phyloP scores from a whole-genome alignment of 2,329 filamentous ascomycete genomes.

The Trichoderma atroviride region DNA sequence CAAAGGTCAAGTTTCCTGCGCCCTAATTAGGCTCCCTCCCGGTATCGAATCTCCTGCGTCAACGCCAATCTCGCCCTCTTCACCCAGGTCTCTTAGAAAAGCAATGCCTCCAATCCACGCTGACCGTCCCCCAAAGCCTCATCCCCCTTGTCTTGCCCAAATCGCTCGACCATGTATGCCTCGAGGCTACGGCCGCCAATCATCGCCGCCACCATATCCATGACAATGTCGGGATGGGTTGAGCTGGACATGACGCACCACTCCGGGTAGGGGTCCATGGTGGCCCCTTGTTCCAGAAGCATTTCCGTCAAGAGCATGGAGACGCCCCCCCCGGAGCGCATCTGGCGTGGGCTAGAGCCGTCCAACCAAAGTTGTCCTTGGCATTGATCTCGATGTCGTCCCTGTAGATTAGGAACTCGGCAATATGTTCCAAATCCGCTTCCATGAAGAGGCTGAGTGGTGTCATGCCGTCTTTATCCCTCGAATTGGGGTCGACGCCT shows the following conservation, averaged over 20 bases:
- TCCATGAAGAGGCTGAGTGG: neutral
- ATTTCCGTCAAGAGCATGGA: neutral
- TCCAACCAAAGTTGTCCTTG: slow-evolving; percentile 7
- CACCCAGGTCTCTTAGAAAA: neutral
- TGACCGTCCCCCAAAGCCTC: neutral
- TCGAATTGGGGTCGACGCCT: slow-evolving; percentile 1
- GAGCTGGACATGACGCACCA: neutral
- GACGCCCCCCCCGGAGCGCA: neutral
- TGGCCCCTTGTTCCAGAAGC: neutral
- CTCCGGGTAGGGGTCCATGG: slow-evolving; percentile 2
- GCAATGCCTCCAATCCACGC: neutral
- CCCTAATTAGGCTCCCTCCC: neutral
- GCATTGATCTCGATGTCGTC: neutral
- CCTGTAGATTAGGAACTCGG: neutral
- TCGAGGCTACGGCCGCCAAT: neutral
- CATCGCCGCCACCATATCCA: neutral
- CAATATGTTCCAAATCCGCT: neutral
- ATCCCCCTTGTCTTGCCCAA: neutral
- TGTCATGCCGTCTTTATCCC: slow-evolving; percentile 15
- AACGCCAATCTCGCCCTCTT: neutral
- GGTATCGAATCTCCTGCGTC: neutral
- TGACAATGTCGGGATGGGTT: neutral
- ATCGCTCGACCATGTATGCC: neutral
- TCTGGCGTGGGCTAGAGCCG: slow-evolving; percentile 5
- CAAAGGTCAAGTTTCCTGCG: neutral